Percentiles rank a stretch among this genome's conserved stretches.
Evolutionary conservation across 2,329 filamentous ascomycete species (phyloP).

Genomic region (Penicillium nordicum): DNA sequence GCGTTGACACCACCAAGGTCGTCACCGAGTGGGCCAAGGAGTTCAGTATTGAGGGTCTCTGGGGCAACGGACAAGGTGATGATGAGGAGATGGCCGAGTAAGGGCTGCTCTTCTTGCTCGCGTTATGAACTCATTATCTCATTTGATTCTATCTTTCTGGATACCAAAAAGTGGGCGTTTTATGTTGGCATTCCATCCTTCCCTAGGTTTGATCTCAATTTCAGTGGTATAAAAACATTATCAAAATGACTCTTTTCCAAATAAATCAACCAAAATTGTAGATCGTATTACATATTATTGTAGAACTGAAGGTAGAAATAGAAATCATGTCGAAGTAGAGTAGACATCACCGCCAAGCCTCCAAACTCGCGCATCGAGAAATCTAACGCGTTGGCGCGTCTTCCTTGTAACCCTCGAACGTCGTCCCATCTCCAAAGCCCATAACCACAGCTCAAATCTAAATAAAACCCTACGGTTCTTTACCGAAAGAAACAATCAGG

Average conservation of each 20-base stretch:
- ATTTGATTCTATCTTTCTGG: constrained; percentile 25
- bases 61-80: constrained; percentile 61
- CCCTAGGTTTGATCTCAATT: constrained; percentile 17
- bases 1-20: constrained; percentile 73
- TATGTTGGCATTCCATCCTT: constrained; percentile 21
- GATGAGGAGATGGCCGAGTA: constrained; percentile 43
- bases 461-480: background rate
- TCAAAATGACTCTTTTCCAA: background rate
- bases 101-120: constrained; percentile 14
- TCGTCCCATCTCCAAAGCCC: background rate
- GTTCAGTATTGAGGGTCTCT: constrained; percentile 91
- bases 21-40: constrained; percentile 91
- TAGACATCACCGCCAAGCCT: constrained; percentile 10
- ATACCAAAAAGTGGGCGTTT: constrained; percentile 36
- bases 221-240: constrained; percentile 5
- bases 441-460: background rate
- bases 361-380: constrained; percentile 8
- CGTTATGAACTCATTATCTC: constrained; percentile 24
- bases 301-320: background rate
- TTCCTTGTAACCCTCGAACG: constrained; percentile 4
- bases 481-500: background rate
- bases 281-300: background rate
- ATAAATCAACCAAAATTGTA: background rate
- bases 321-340: background rate
- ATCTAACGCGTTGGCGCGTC: constrained; percentile 22